Base-by-base conservation (phyloP, 805 yeast species). In the Saccharomycopsis oosterbeekiorum region DNA sequence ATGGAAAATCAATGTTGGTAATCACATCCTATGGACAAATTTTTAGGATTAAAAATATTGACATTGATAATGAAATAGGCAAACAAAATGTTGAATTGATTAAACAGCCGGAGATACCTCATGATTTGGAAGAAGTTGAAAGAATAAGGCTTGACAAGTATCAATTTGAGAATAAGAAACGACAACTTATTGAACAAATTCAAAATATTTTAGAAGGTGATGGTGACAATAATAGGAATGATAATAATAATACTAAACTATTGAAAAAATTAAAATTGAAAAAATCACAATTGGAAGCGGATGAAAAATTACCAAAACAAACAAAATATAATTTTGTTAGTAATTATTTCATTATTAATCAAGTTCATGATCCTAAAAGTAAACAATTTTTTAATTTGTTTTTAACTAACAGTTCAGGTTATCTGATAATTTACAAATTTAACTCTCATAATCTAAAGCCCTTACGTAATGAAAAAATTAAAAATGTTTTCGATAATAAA, bases 11-110 rank as follows among this genome's bases (percentile, higher is more conserved):
- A 8, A 62, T 80, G 5, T 72, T 86, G 0, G 72, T 81, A 0
- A 74, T 85, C 17, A 85, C 94, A 0, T 84, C 90, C 0, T 60
- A 67, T 14, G 94, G 94, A 1, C 78, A 76, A 40, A 67, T 86
- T 1, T 71, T 84, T 14, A 37, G 19, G n/a, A 21, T 47, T 11
- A 34, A 47, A n/a, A 21, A 47, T 47, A 47, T 47, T 24, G 6
- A 29, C 34, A 29, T 6, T 29, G 34, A 29, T 29, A 62, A 71
- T 10, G 66, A 73, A 50, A 62, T 71, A 58, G 64, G 69, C 39
- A 57, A 62, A 14, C 65, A 64, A 2, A 21, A 36, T 10, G 50
- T 47, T 47, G 21, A 21, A 14, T 21, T 21, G 6, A 21, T 47
- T 47, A 26, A 50, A 59, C 1, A 50, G 60, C 9, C 77, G 80